phyloP scores from a whole-genome alignment of 2,329 filamentous ascomycete species.

The Lomentospora prolificans region DNA sequence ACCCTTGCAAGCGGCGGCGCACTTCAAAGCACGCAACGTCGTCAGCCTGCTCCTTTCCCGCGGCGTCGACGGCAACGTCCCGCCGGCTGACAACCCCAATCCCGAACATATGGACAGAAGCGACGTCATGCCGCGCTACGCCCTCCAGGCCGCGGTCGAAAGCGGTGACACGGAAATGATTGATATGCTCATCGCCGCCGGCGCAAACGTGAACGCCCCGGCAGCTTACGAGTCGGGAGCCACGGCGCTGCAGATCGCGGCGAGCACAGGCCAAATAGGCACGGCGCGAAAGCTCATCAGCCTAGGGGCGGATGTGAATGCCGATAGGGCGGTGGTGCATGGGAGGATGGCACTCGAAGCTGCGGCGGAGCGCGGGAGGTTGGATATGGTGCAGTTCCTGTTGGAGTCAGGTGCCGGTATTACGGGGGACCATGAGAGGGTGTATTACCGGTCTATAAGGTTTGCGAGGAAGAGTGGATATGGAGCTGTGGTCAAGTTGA shows the following conservation, averaged over 20 bases:
- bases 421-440: background rate
- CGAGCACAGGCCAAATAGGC: constrained; percentile 19
- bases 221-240: constrained; percentile 21
- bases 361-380: constrained; percentile 1
- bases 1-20: background rate
- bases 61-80: constrained; percentile 2
- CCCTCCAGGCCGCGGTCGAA: constrained; percentile 29
- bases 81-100: background rate
- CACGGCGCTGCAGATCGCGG: constrained; percentile 28
- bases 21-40: background rate
- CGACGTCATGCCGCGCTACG: constrained; percentile 23
- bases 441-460: background rate
- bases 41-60: background rate
- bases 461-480: constrained; percentile 1
- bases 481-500: background rate
- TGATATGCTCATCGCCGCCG: constrained; percentile 23
- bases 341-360: constrained; percentile 1
- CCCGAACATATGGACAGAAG: constrained; percentile 11
- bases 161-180: constrained; percentile 25
- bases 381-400: constrained; percentile 4
- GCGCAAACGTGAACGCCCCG: constrained; percentile 26
- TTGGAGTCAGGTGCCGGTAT: background rate
- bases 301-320: constrained; percentile 1
- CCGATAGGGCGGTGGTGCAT: background rate
- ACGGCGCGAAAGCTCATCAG: constrained; percentile 1